phyloP scores from a whole-genome alignment of 202 grass and related monocot genomes.

The Elaeis oleifera region DNA sequence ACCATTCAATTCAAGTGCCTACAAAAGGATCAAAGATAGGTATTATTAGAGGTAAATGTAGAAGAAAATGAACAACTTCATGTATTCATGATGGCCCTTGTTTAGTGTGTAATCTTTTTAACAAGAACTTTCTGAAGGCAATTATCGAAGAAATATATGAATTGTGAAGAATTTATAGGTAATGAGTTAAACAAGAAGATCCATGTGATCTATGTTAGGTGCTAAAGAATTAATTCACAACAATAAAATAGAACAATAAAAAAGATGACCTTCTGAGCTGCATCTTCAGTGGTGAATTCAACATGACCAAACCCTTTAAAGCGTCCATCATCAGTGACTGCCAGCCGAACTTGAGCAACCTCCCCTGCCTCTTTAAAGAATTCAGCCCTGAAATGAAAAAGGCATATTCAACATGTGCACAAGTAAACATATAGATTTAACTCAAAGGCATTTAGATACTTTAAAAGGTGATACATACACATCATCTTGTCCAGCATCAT shows the following conservation, averaged over 20 bases:
- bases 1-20: constrained; percentile 58
- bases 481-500: constrained; percentile 29
- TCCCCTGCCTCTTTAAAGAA: constrained; percentile 71
- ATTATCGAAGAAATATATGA: no score
- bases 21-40: constrained; percentile 4
- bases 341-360: constrained; percentile 59
- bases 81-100: no score
- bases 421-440: no score
- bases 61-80: neutral
- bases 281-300: constrained; percentile 63
- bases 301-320: constrained; percentile 72
- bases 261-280: constrained; percentile 48
- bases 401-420: neutral
- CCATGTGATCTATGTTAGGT: no score
- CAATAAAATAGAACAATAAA: neutral
- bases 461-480: constrained; percentile 4
- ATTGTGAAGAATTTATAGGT: no score
- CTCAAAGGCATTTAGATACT: neutral
- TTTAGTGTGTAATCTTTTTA: no score
- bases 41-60: neutral
- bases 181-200: no score
- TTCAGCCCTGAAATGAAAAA: constrained; percentile 38
- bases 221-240: neutral
- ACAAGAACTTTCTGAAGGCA: no score
- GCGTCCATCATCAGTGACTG: constrained; percentile 42